A percentile compares a stretch with the other conserved stretches of the same genome.
Conservation (phyloP, 768 basidiomycete species). For the Pleurotus salmoneostramineus region DNA sequence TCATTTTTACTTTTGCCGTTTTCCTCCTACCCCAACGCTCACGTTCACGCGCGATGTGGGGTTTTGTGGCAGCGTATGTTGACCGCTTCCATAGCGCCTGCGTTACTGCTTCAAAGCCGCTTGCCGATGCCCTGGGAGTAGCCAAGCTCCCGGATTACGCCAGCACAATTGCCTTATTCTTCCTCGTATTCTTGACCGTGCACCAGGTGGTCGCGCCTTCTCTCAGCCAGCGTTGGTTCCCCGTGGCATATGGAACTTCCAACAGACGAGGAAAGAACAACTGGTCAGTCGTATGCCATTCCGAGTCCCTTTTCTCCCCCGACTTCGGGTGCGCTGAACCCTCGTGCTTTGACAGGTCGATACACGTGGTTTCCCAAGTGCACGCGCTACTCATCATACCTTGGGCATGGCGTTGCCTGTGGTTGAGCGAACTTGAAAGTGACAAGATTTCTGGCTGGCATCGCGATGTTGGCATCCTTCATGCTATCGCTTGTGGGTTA, state of each 20-base stretch:
- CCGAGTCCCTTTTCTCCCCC: background rate
- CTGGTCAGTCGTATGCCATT: conserved; percentile 40
- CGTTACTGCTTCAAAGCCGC: background rate
- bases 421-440: conserved; percentile 37
- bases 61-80: background rate
- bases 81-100: background rate
- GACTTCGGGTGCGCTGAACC: conserved; percentile 4
- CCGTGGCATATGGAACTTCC: conserved; percentile 45
- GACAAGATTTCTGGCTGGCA: conserved; percentile 81
- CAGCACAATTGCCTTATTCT: conserved; percentile 48
- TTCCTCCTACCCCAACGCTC: no score
- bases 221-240: conserved; percentile 42
- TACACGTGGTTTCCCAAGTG: conserved; percentile 68
- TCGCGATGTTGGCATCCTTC: conserved; percentile 46
- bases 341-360: conserved; percentile 42
- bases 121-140: conserved; percentile 34
- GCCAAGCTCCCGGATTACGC: conserved; percentile 53
- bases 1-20: background rate
- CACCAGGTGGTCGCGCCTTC: conserved; percentile 58
- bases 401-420: conserved; percentile 52
- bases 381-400: conserved; percentile 70
- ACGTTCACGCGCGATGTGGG: background rate
- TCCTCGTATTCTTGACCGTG: conserved; percentile 52
- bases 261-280: conserved; percentile 47
- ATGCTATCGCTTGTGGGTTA: conserved; percentile 71